Evolutionary conservation across 495 filamentous ascomycete species (phyloP).

Genomic region (Aspergillus sclerotiicarbonarius): DNA sequence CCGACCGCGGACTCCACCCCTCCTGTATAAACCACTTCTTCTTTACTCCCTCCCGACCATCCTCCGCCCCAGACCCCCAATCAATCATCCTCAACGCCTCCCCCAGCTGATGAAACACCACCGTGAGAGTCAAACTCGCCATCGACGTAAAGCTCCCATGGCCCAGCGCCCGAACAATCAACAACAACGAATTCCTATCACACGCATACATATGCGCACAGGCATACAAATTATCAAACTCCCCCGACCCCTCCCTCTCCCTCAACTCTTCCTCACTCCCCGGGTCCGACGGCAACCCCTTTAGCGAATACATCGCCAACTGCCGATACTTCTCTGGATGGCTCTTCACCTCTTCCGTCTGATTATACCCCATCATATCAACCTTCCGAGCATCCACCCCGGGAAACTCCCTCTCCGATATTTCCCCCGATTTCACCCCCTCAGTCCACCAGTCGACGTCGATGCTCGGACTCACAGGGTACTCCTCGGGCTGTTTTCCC

Average conservation of each 20-base stretch:
- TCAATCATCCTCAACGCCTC: constrained; percentile 42
- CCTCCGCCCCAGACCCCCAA: constrained; percentile 21
- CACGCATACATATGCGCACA: constrained; percentile 64
- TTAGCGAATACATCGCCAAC: constrained; percentile 56
- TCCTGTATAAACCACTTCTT: constrained; percentile 71
- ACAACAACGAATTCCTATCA: constrained; percentile 66
- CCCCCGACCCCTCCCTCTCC: constrained; percentile 28
- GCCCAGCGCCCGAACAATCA: constrained; percentile 59
- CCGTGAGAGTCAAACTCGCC: constrained; percentile 59
- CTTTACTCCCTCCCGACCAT: constrained; percentile 16
- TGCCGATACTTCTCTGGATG: constrained; percentile 56
- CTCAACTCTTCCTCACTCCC: constrained; percentile 19
- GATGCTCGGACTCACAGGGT: constrained; percentile 37
- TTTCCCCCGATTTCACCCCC: constrained; percentile 19
- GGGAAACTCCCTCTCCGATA: constrained; percentile 51
- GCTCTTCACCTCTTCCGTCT: constrained; percentile 29
- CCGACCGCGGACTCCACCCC: constrained; percentile 54
- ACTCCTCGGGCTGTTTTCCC: constrained; percentile 39
- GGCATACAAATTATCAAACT: constrained; percentile 57
- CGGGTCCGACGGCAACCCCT: constrained; percentile 34
- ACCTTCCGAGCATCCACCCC: constrained; percentile 61
- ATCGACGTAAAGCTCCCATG: constrained; percentile 53
- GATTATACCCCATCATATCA: constrained; percentile 59
- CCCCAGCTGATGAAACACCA: constrained; percentile 56
- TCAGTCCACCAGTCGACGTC: constrained; percentile 50